Evolutionary conservation across 805 yeast species (phyloP), one percentile per base, ranked within the genome.

Genomic region (Wickerhamiella galacta): DNA sequence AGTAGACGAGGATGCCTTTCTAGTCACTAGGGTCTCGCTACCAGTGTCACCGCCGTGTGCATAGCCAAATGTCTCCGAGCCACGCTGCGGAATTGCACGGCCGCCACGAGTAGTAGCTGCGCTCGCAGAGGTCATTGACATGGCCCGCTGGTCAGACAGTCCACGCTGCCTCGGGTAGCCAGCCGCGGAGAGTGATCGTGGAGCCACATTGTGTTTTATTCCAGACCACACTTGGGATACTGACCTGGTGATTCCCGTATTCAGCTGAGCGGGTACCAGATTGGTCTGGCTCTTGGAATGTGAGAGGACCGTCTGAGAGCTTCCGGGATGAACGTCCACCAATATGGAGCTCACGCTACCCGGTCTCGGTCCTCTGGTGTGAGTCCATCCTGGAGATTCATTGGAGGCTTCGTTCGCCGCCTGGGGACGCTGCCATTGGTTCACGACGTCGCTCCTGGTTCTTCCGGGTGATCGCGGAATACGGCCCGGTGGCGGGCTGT

Each of bases 401-500:
- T n/a, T n/a, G n/a, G n/a, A n/a, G n/a, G n/a, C n/a, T n/a, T n/a
- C n/a, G n/a, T n/a, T n/a, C n/a, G n/a, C n/a, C n/a, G n/a, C n/a
- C n/a, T n/a, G n/a, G n/a, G n/a, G n/a, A n/a, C n/a, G n/a, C n/a
- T n/a, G n/a, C n/a, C n/a, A n/a, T n/a, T n/a, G n/a, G n/a, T n/a
- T n/a, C n/a, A n/a, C n/a, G n/a, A n/a, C n/a, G n/a, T n/a, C n/a
- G n/a, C n/a, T n/a, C n/a, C n/a, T n/a, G 25, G 20, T 8, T 15
- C 18, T 4, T 4, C n/a, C 26, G 8, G 26, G 11, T n/a, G 14
- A 12, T 14, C 10, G 29, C n/a, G 42, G 45, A 12, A 41, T 30
- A n/a, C 51, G 47, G 4, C 52, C 53, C n/a, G 57, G 52, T 5
- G 52, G 52, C 24, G 56, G 57, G 6, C 48, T 49, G 17, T 48